Evolutionary conservation across 2,329 filamentous ascomycete species (phyloP).

Genomic region (Exophiala dermatitidis): DNA sequence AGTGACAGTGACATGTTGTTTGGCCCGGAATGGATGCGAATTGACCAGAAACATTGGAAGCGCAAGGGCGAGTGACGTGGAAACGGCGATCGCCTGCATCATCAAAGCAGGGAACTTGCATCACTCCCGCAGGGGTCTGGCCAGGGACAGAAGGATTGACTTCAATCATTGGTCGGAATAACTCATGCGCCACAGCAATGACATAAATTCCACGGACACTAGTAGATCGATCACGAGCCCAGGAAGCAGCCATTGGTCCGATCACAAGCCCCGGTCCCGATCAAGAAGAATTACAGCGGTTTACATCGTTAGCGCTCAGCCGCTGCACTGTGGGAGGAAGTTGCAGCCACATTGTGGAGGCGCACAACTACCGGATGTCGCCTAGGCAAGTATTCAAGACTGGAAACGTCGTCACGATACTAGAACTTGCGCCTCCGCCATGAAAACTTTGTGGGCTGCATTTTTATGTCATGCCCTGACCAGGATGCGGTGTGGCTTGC

Average conservation of each 20-base stretch:
- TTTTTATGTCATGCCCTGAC: too few relatives aligned
- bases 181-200: background rate
- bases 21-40: background rate
- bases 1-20: background rate
- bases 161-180: background rate
- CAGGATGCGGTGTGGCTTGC: too few relatives aligned
- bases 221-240: background rate
- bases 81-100: constrained; percentile 8
- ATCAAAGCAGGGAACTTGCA: constrained; percentile 2
- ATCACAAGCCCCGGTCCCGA: background rate
- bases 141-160: background rate
- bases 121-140: background rate
- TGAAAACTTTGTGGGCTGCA: too few relatives aligned
- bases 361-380: background rate
- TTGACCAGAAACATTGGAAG: background rate
- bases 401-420: background rate
- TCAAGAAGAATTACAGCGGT: background rate
- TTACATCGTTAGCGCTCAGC: too few relatives aligned
- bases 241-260: constrained; percentile 4
- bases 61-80: constrained; percentile 6
- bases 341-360: background rate
- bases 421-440: background rate
- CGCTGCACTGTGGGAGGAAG: too few relatives aligned
- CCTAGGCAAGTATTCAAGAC: background rate
- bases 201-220: background rate